These are phyloP conservation scores for Blastomyces parvus DNA, from an alignment of 2,329 filamentous ascomycete genomes.

Conservation along the genomic window DNA sequence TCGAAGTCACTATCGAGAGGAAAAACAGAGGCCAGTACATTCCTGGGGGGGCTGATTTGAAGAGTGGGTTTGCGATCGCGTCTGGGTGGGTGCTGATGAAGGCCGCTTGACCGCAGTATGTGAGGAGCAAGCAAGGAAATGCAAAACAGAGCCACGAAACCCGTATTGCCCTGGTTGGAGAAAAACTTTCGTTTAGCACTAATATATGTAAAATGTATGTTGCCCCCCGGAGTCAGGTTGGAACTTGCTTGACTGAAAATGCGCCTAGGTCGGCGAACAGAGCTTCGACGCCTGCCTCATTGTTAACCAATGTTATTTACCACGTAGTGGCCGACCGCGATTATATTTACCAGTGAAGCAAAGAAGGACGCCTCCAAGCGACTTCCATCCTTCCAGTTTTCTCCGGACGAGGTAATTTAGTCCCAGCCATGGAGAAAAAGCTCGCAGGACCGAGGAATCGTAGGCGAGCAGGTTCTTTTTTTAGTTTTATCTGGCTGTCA, in stretches of 20 bases:
- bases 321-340: neutral
- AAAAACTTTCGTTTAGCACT: conserved; percentile 10
- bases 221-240: conserved; percentile 33
- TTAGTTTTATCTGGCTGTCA: neutral
- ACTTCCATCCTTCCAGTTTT: conserved; percentile 43
- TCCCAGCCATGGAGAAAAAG: conserved; percentile 43
- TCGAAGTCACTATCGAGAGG: conserved; percentile 58
- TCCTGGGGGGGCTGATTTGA: conserved; percentile 57
- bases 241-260: conserved; percentile 37
- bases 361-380: conserved; percentile 55
- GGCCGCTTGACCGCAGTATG: conserved; percentile 64
- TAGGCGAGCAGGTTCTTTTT: conserved; percentile 37
- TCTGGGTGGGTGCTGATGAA: conserved; percentile 53
- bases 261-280: conserved; percentile 70
- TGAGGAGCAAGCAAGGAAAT: conserved; percentile 53
- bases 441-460: conserved; percentile 43
- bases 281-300: conserved; percentile 54
- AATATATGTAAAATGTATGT: conserved; percentile 18
- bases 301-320: neutral
- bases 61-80: conserved; percentile 64
- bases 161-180: conserved; percentile 49
- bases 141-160: conserved; percentile 61
- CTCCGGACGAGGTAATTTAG: conserved; percentile 43
- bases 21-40: conserved; percentile 60
- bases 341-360: conserved; percentile 49